Conservation (phyloP, 2,329 filamentous ascomycete species). For the Beauveria rudraprayagi region DNA sequence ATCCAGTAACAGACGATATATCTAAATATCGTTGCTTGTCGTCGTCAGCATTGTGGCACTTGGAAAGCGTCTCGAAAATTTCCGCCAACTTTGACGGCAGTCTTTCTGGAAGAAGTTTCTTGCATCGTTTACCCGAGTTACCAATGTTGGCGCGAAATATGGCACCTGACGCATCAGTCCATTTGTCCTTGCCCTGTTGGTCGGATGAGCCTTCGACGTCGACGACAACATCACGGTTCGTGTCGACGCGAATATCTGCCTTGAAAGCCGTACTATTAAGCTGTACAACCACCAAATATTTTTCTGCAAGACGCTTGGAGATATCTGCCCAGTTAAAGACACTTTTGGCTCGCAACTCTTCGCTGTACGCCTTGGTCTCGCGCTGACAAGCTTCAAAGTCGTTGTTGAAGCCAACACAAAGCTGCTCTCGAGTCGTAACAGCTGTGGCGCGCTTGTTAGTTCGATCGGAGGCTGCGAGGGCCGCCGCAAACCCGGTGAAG, state of each 20-base stretch:
- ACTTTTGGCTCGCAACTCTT: too few relatives aligned
- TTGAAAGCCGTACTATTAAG: neutral
- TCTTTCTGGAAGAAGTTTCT: neutral
- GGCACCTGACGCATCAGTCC: neutral
- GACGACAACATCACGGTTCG: neutral
- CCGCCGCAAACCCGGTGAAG: too few relatives aligned
- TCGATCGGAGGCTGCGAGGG: too few relatives aligned
- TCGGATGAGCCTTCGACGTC: neutral
- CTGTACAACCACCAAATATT: too few relatives aligned
- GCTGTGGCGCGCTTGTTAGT: too few relatives aligned
- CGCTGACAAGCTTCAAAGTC: too few relatives aligned
- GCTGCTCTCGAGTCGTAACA: too few relatives aligned
- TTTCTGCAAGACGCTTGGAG: too few relatives aligned
- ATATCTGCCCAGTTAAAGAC: too few relatives aligned
- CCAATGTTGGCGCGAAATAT: neutral
- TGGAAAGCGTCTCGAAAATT: neutral
- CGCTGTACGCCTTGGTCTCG: too few relatives aligned
- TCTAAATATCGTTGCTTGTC: neutral
- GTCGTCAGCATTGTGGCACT: neutral
- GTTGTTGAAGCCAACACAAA: too few relatives aligned
- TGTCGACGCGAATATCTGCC: neutral
- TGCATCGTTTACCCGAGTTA: neutral
- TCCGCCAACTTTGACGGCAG: neutral
- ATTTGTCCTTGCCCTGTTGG: neutral
- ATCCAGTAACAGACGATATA: too few relatives aligned